phyloP scores from a whole-genome alignment of 139 green algal genomes.

The Coelastrella sp. region DNA sequence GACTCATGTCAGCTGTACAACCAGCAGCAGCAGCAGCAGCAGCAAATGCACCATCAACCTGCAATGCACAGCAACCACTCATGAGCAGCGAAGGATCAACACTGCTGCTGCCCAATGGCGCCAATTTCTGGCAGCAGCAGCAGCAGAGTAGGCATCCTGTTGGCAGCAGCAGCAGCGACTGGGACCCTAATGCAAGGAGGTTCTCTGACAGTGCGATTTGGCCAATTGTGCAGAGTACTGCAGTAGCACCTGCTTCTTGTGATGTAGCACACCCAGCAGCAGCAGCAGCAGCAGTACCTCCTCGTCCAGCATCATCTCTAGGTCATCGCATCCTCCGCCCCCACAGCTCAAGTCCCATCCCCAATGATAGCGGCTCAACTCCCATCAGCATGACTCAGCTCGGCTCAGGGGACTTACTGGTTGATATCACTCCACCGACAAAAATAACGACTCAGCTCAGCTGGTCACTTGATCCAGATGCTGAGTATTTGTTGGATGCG shows the following conservation, averaged over 20 bases:
- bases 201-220: not conserved
- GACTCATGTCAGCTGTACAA: conserved; percentile 21
- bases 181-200: not conserved
- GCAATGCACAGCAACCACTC: not conserved
- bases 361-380: not conserved
- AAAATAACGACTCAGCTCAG: conserved; percentile 16
- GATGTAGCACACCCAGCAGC: too few relatives aligned
- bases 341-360: not conserved
- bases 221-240: not conserved
- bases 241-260: too few relatives aligned
- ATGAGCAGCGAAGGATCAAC: not conserved
- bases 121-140: not conserved
- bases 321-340: conserved; percentile 6
- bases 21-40: conserved; percentile 16
- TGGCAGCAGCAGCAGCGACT: not conserved
- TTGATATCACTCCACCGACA: conserved; percentile 42
- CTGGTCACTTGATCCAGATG: conserved; percentile 24
- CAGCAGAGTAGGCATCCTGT: not conserved
- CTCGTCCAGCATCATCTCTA: not conserved
- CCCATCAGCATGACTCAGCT: conserved; percentile 3
- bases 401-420: conserved; percentile 21
- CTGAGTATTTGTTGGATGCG: conserved; percentile 31
- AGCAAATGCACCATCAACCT: not conserved
- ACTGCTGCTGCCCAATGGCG: not conserved
- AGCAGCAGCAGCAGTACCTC: not conserved